phyloP scores from a whole-genome alignment of 2,329 filamentous ascomycete species.

The Aspergillus japonicus region DNA sequence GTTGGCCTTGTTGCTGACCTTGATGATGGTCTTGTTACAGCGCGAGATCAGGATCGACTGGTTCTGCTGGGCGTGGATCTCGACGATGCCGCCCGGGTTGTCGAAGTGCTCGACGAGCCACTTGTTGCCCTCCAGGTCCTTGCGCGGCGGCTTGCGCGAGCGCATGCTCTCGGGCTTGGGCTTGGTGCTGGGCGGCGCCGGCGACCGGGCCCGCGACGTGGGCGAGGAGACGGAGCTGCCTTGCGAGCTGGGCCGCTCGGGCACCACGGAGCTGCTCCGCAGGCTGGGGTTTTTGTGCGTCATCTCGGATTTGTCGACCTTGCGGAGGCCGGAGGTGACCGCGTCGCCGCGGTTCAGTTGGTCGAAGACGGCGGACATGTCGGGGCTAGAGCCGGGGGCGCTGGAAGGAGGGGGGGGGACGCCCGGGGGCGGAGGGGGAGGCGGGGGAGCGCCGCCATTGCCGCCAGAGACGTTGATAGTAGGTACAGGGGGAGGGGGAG shows the following conservation, averaged over 20 bases:
- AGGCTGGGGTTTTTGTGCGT: conserved; percentile 96
- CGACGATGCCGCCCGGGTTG: conserved; percentile 68
- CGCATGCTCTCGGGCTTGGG: conserved; percentile 84
- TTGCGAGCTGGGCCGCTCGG: conserved; percentile 54
- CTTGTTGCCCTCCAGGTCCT: conserved; percentile 83
- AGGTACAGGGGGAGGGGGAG: conserved; percentile 51
- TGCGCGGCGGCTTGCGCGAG: conserved; percentile 75
- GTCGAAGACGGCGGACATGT: conserved; percentile 84
- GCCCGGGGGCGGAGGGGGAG: conserved; percentile 67
- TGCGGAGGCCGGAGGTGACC: conserved; percentile 85
- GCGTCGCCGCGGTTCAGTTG: conserved; percentile 84
- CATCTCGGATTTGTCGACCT: conserved; percentile 94
- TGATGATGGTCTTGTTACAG: conserved; percentile 86
- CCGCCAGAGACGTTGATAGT: conserved; percentile 52
- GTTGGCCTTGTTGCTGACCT: conserved; percentile 90
- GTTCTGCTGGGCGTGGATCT: conserved; percentile 76
- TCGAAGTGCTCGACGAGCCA: conserved; percentile 97
- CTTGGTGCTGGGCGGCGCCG: conserved; percentile 75
- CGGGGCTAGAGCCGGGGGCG: conserved; percentile 50
- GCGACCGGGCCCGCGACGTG: conserved; percentile 68
- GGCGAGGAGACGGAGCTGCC: conserved; percentile 44
- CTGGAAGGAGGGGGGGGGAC: conserved; percentile 51
- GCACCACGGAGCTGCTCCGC: conserved; percentile 69
- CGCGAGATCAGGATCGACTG: conserved; percentile 91
- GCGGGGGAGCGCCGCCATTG: conserved; percentile 59